A percentile compares a stretch with the other conserved stretches of the same genome.
phyloP scores from a whole-genome alignment of 2,329 filamentous ascomycete species.

The Kalmusia sp. region DNA sequence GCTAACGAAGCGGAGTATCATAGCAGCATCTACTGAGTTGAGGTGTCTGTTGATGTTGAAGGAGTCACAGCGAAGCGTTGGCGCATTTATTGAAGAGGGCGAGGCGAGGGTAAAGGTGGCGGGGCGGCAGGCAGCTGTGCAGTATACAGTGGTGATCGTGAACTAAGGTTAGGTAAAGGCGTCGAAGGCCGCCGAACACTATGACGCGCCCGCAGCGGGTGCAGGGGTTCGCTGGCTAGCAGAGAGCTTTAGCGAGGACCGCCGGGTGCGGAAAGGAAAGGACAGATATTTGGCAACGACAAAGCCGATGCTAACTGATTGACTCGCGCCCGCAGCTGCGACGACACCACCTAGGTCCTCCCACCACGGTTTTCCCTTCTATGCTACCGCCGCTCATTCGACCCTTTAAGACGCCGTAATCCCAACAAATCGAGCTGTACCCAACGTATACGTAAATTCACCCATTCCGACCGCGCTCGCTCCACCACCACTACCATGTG shows the following conservation, averaged over 20 bases:
- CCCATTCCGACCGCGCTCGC: slow-evolving; percentile 11
- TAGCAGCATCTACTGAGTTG: slow-evolving; percentile 46
- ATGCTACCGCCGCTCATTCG: slow-evolving; percentile 27
- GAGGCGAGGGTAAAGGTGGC: slow-evolving; percentile 5
- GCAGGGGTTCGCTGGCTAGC: slow-evolving; percentile 18
- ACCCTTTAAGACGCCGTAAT: background rate
- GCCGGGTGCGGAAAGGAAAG: slow-evolving; percentile 7
- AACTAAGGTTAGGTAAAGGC: slow-evolving; percentile 3
- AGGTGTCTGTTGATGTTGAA: background rate
- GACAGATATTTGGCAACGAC: slow-evolving; percentile 32
- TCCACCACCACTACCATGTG: slow-evolving; percentile 30
- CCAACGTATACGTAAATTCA: slow-evolving; percentile 4
- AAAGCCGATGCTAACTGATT: slow-evolving; percentile 15
- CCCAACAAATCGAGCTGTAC: background rate
- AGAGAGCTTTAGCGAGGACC: slow-evolving; percentile 8
- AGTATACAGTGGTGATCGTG: slow-evolving; percentile 13
- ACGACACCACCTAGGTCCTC: slow-evolving; percentile 13
- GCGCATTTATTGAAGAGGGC: background rate
- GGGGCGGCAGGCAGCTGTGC: slow-evolving; percentile 18
- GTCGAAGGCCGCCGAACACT: slow-evolving; percentile 20
- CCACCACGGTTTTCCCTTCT: slow-evolving; percentile 8
- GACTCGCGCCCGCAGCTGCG: slow-evolving; percentile 1
- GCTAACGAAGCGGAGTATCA: slow-evolving; percentile 87
- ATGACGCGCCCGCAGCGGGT: slow-evolving; percentile 18
- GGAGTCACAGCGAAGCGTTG: background rate